A percentile compares a stretch with the other conserved stretches of the same genome.
These are phyloP conservation scores for Datisca glomerata DNA, from an alignment of 306 rosid genomes.

Conservation along the genomic window DNA sequence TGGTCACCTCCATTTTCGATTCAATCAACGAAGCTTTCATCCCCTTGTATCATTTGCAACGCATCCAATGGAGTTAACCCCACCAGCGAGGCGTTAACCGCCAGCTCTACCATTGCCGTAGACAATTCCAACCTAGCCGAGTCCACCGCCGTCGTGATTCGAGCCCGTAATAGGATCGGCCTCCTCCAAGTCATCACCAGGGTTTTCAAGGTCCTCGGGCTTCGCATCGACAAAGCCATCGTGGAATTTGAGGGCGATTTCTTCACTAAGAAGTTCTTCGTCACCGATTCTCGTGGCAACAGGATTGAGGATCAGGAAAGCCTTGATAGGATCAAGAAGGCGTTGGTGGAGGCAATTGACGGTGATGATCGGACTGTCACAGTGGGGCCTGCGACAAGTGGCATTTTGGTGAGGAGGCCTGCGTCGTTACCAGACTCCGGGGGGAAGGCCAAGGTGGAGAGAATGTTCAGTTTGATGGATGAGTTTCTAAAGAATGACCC, in stretches of 20 bases:
- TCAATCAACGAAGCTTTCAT: conserved; percentile 1
- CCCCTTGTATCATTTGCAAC: conserved; percentile 7
- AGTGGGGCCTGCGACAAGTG: conserved; percentile 21
- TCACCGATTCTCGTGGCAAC: conserved; percentile 47
- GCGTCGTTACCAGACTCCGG: conserved; percentile 29
- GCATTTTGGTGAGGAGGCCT: conserved; percentile 44
- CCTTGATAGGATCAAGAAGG: conserved; percentile 45
- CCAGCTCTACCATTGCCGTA: conserved; percentile 27
- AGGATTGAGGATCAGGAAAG: conserved; percentile 36
- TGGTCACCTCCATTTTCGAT: conserved; percentile 13
- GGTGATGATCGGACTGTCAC: conserved; percentile 22
- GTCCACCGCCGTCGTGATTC: conserved; percentile 45
- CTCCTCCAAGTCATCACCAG: conserved; percentile 56
- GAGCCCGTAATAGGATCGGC: conserved; percentile 52
- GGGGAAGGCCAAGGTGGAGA: conserved; percentile 42
- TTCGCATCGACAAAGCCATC: conserved; percentile 44
- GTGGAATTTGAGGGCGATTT: conserved; percentile 50
- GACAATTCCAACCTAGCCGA: conserved; percentile 22
- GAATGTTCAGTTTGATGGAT: conserved; percentile 57
- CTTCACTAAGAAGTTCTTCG: conserved; percentile 44
- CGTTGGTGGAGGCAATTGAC: conserved; percentile 42
- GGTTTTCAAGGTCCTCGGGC: conserved; percentile 60
- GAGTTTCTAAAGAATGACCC: conserved; percentile 62
- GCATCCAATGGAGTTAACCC: conserved; percentile 12
- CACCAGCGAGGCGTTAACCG: conserved; percentile 13